Evolutionary conservation across 257 asterid genomes (phyloP).

Genomic region (Nicotiana undulata): DNA sequence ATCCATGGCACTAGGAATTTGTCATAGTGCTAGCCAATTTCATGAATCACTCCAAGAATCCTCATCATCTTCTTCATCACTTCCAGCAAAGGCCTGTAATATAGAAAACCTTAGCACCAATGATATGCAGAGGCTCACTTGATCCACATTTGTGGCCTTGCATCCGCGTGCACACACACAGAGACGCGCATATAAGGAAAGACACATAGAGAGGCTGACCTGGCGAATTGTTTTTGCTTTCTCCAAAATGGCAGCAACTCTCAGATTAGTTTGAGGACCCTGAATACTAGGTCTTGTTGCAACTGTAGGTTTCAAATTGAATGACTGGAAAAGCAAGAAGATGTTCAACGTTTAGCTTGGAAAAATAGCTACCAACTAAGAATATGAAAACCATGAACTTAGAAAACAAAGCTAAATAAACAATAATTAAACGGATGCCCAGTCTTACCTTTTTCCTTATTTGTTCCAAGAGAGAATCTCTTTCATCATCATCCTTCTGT

Average conservation of each 20-base stretch:
- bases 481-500: constrained; percentile 62
- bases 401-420: background rate
- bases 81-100: constrained; percentile 76
- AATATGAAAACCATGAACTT: background rate
- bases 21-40: constrained; percentile 11
- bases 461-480: constrained; percentile 72
- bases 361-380: background rate
- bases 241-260: constrained; percentile 77
- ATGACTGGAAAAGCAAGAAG: constrained; percentile 47
- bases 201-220: constrained; percentile 26
- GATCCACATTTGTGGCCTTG: background rate
- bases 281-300: constrained; percentile 57
- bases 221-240: constrained; percentile 90
- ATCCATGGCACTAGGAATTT: constrained; percentile 3
- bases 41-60: constrained; percentile 82
- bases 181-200: background rate
- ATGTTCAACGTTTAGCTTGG: constrained; percentile 22
- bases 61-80: constrained; percentile 77
- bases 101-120: constrained; percentile 5
- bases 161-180: background rate
- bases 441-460: constrained; percentile 67
- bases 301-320: constrained; percentile 72
- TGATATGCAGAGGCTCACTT: background rate
- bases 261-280: constrained; percentile 70
- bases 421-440: background rate